Base-by-base conservation (phyloP, 169 alveolate species). In the Plasmodium ovale region DNA sequence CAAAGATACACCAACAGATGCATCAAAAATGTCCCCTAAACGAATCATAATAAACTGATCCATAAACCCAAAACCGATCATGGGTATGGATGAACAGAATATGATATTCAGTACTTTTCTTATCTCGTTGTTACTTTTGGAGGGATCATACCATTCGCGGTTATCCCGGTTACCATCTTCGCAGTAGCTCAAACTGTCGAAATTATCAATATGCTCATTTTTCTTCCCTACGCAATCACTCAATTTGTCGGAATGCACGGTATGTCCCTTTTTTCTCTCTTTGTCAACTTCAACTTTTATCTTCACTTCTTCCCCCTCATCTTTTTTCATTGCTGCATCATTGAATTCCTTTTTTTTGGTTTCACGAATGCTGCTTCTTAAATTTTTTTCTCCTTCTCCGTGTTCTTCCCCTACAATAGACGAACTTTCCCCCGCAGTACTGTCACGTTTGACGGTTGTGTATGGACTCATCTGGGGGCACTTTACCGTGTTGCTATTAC, bases 1-100 rank as follows among this genome's bases (percentile, higher is more conserved):
- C 12, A 74, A 74, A n/a, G 88, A 25, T 65, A 74, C 88, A 14
- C 88, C 88, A 16, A 74, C 60, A 0, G 88, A 74, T 6, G 88
- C 88, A 74, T 74, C 88, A 53, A 74, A 74, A 2, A 74, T 60
- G n/a, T 74, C 88, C 39, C 88, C 88, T 65, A 74, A 74, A 60
- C 88, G 65, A 7, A 74, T 74, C 88, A 74, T 74, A 42, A 74
- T 74, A 74, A 74, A 74, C 37, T 74, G 88, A 44, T 74, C 88
- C 74, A 74, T 60, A 65, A 74, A 74, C 23, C 88, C 88, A 67
- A 74, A 74, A 3, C 88, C 88, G 12, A 74, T 74, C 88, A 74
- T 74, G 29, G 88, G 88, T 42, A 74, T 74, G 10, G 88, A 74
- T 42, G 88, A 74, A 65, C 88, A 74, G 60, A 74, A 74, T 74